These are phyloP conservation scores for Eleusine coracana DNA, from an alignment of 176 grass and related monocot species.

Conservation along the genomic window DNA sequence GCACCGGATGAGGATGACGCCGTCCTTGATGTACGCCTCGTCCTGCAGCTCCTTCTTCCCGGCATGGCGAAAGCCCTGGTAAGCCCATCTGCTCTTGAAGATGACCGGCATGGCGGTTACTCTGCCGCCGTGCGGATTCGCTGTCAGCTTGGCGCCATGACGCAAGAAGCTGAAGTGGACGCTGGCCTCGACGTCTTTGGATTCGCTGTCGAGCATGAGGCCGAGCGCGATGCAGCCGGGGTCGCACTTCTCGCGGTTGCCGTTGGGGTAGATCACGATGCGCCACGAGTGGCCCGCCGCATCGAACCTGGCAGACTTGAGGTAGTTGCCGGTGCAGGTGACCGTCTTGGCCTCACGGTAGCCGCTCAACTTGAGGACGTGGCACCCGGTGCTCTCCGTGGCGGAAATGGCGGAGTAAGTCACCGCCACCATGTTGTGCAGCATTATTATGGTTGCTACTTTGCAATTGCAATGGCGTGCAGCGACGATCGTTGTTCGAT, in stretches of 20 bases:
- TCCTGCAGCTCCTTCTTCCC: background rate
- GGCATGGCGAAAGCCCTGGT: background rate
- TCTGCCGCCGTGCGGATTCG: background rate
- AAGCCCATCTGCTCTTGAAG: background rate
- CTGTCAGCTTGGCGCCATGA: background rate
- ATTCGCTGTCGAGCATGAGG: background rate
- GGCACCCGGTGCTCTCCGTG: background rate
- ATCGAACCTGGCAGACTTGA: background rate
- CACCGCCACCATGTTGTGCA: no score
- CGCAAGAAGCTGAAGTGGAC: background rate
- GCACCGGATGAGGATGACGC: background rate
- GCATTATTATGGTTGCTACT: no score
- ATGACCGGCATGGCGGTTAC: no score
- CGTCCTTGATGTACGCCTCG: background rate
- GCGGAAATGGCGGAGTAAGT: background rate
- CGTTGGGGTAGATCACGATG: background rate
- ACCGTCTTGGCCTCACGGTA: background rate
- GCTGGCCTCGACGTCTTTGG: background rate
- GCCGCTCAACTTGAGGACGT: background rate
- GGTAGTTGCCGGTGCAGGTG: background rate
- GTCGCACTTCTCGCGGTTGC: background rate
- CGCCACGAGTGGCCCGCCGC: slow-evolving; percentile 1
- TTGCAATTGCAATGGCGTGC: no score
- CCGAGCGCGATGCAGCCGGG: background rate
- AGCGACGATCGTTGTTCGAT: no score